These are phyloP conservation scores for Penicillium sp. DNA, from an alignment of 2,329 filamentous ascomycete genomes.

Conservation along the genomic window DNA sequence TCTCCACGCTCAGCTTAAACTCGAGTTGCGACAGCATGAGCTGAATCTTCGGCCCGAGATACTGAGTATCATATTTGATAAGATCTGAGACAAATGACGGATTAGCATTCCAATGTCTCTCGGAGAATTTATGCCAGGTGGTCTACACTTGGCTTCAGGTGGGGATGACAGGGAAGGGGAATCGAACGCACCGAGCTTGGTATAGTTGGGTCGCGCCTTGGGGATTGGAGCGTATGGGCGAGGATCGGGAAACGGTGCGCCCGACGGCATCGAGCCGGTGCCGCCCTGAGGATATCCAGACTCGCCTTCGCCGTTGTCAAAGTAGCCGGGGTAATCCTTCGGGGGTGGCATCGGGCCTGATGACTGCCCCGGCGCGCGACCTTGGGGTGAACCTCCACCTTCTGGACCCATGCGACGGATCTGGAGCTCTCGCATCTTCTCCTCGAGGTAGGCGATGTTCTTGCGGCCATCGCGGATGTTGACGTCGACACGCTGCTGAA, in stretches of 20 bases:
- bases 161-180: not conserved
- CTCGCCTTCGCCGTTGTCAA: slow-evolving; percentile 51
- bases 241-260: slow-evolving; percentile 70
- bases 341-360: slow-evolving; percentile 60
- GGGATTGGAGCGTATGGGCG: slow-evolving; percentile 62
- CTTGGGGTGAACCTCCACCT: slow-evolving; percentile 39
- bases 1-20: slow-evolving; percentile 97
- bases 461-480: slow-evolving; percentile 90
- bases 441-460: slow-evolving; percentile 94
- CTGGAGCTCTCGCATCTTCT: slow-evolving; percentile 81
- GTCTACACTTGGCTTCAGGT: not conserved
- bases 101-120: slow-evolving; percentile 19
- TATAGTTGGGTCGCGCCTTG: slow-evolving; percentile 81
- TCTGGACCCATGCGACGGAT: slow-evolving; percentile 64
- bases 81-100: slow-evolving; percentile 57
- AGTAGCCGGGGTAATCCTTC: slow-evolving; percentile 58
- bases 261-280: slow-evolving; percentile 70
- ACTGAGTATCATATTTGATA: slow-evolving; percentile 96
- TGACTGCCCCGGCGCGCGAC: slow-evolving; percentile 43
- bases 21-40: slow-evolving; percentile 98
- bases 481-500: slow-evolving; percentile 82
- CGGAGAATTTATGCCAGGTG: slow-evolving; percentile 3
- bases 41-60: slow-evolving; percentile 94
- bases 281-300: slow-evolving; percentile 55
- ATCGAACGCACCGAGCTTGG: slow-evolving; percentile 72